phyloP scores from a whole-genome alignment of 1,139 yeast species.

The Blastobotrys petasosporus region DNA sequence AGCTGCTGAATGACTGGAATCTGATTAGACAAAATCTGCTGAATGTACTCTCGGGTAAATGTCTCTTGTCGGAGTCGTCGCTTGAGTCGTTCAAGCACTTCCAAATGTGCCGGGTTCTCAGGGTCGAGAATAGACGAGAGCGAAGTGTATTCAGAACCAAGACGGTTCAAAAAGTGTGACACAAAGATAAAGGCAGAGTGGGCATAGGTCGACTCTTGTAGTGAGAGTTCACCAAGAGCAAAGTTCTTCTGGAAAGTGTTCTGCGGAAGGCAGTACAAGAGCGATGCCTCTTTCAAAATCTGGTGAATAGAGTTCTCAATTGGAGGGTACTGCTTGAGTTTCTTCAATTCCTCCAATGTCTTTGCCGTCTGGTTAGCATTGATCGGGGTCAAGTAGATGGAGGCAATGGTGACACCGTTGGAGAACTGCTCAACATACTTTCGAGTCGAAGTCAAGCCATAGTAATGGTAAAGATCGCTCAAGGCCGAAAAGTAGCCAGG shows the following conservation, averaged over 20 bases:
- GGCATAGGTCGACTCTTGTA: conserved; percentile 92
- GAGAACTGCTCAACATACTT: conserved; percentile 93
- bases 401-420: conserved; percentile 80
- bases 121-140: conserved; percentile 60
- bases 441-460: conserved; percentile 77
- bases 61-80: conserved; percentile 91
- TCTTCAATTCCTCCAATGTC: conserved; percentile 32
- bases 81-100: conserved; percentile 73
- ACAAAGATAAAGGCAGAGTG: conserved; percentile 92
- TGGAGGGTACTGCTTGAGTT: conserved; percentile 38
- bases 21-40: conserved; percentile 67
- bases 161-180: conserved; percentile 87
- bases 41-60: conserved; percentile 78
- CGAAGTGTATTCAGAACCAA: conserved; percentile 84
- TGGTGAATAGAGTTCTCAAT: conserved; percentile 77
- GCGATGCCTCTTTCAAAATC: conserved; percentile 89
- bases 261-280: conserved; percentile 86
- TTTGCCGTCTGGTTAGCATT: conserved; percentile 35
- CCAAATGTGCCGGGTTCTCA: conserved; percentile 53
- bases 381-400: conserved; percentile 72
- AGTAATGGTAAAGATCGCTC: conserved; percentile 82
- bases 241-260: conserved; percentile 73
- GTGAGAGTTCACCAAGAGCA: conserved; percentile 70
- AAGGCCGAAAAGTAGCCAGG: conserved; percentile 86
- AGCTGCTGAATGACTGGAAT: conserved; percentile 71